These are phyloP conservation scores for Cairneyella variabilis DNA, from an alignment of 495 filamentous ascomycete species.

Conservation along the genomic window DNA sequence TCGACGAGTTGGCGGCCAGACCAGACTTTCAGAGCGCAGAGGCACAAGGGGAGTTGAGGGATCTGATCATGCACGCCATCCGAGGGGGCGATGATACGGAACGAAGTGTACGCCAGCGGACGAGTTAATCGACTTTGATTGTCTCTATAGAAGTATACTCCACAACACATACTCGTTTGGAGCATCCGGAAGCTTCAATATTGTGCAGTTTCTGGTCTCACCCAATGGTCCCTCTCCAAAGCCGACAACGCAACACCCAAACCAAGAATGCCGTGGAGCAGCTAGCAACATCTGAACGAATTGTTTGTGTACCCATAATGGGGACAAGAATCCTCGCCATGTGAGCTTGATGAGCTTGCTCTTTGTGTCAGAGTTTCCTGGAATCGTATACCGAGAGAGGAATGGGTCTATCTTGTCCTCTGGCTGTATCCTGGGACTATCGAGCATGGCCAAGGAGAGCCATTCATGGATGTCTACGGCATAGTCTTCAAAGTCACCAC, in stretches of 20 bases:
- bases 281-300: conserved; percentile 36
- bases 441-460: conserved; percentile 68
- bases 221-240: conserved; percentile 40
- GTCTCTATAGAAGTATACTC: conserved; percentile 34
- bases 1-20: conserved; percentile 71
- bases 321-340: conserved; percentile 49
- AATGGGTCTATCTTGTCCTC: conserved; percentile 76
- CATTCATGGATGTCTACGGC: conserved; percentile 74
- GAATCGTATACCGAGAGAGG: conserved; percentile 74
- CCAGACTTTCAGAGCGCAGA: conserved; percentile 69
- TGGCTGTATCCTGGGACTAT: conserved; percentile 64
- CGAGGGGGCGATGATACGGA: conserved; percentile 49
- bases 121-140: conserved; percentile 36
- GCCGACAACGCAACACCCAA: conserved; percentile 41
- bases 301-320: conserved; percentile 40
- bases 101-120: conserved; percentile 58
- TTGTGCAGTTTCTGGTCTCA: conserved; percentile 40
- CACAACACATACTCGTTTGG: conserved; percentile 49
- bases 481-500: conserved; percentile 54
- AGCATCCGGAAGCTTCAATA: conserved; percentile 40
- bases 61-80: conserved; percentile 68
- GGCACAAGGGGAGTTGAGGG: conserved; percentile 64
- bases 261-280: conserved; percentile 44
- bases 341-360: conserved; percentile 43
- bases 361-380: conserved; percentile 30